Evolutionary conservation across 2,329 filamentous ascomycete species (phyloP), one percentile per base, ranked within the genome.

Genomic region (Knoxdaviesia capensis): DNA sequence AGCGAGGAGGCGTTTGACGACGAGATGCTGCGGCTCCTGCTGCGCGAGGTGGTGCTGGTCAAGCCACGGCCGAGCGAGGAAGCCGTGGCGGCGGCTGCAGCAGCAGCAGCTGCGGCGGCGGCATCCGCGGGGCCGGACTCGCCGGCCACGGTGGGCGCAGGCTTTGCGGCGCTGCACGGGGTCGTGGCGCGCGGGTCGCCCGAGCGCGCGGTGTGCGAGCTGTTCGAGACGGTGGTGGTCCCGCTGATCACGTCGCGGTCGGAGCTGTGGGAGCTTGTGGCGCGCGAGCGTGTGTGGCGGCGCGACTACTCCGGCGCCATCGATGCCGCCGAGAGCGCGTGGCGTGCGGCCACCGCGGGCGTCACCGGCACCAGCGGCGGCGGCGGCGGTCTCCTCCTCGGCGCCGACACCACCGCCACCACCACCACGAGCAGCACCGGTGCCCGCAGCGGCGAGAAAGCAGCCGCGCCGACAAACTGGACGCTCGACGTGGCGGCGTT

Each of bases 311-410:
- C 63, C 0, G 77, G 76, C 2, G 83, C 87, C 5, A 66, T 96
- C 1, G 80, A 86, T 5, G 84, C 83, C 1, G 74, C 87, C 31
- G 90, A 96, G 60, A 87, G 88, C 54, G 84, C 80, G 0, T 98
- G 88, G 87, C 72, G 90, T 2, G 75, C 80, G 0, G 72, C 79
- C 0, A n/a, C n/a, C n/a, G n/a, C n/a, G n/a, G n/a, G n/a, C n/a
- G 37, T 41, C n/a, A 63, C 70, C 0, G 64, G 67, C 41, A 60
- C 71, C 49, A 64, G 73, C 31, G 53, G 63, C 44, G 45, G 61
- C 49, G 54, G 63, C 45, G 49, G 63, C 48, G n/a, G n/a, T n/a
- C 52, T 69, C 54, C 68, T 52, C 55, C 64, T 48, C 43, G 63
- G 57, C 46, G 67, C 64, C 37, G 47, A 35, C 10, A 33, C 33